Evolutionary conservation across 2,329 filamentous ascomycete genomes (phyloP).

Genomic region (Chalaropsis ovoidea): DNA sequence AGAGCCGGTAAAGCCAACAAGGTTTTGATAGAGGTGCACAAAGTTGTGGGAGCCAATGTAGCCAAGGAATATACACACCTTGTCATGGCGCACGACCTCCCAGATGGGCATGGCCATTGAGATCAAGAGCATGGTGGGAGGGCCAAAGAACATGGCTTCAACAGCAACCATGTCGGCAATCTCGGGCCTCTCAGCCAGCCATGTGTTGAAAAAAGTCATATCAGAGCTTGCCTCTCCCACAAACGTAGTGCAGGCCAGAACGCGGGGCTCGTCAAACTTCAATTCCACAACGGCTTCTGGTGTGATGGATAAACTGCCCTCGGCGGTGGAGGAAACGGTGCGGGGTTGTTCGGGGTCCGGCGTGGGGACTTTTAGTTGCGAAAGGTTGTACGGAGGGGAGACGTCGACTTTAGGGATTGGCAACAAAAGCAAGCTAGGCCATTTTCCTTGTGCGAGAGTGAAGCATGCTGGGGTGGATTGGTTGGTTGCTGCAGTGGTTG

Average conservation of each 20-base stretch:
- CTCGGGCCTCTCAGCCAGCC: conserved; percentile 51
- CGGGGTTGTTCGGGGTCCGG: conserved; percentile 23
- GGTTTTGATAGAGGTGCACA: conserved; percentile 51
- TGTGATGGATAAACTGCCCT: conserved; percentile 37
- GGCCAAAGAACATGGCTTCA: conserved; percentile 58
- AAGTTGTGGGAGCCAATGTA: conserved; percentile 59
- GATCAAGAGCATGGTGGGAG: conserved; percentile 55
- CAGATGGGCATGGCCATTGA: conserved; percentile 56
- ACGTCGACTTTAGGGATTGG: conserved; percentile 12
- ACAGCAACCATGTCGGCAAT: conserved; percentile 50
- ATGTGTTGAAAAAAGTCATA: conserved; percentile 56
- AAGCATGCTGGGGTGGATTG: conserved; percentile 42
- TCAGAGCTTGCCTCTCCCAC: conserved; percentile 55
- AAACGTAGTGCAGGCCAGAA: conserved; percentile 58
- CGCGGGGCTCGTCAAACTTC: conserved; percentile 51
- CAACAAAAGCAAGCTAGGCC: conserved; percentile 31
- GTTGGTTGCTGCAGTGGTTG: conserved; percentile 29
- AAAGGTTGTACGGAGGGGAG: conserved; percentile 15
- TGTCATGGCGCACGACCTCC: conserved; percentile 55
- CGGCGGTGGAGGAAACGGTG: background rate
- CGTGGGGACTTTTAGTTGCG: conserved; percentile 22
- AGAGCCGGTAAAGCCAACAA: conserved; percentile 37
- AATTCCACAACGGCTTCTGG: conserved; percentile 44
- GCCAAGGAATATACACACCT: conserved; percentile 55
- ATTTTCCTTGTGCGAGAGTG: conserved; percentile 45